A percentile compares a stretch with the other conserved stretches of the same genome.
phyloP scores from a whole-genome alignment of 805 yeast genomes.

The Diddensiella transvaalensis region DNA sequence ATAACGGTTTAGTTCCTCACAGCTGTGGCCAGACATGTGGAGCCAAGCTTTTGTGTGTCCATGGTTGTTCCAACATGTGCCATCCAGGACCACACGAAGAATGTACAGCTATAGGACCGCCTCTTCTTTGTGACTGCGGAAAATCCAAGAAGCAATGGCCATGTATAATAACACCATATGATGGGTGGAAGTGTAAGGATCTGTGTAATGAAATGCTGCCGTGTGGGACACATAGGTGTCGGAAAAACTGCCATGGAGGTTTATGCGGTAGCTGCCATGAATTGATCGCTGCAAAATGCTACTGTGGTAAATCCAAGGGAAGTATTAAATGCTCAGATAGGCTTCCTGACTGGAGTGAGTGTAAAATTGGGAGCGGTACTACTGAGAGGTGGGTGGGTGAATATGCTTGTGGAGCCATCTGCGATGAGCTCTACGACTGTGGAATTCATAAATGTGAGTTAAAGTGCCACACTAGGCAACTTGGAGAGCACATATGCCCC shows the following conservation, averaged over 20 bases:
- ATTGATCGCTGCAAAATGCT: constrained; percentile 51
- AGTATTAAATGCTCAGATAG: constrained; percentile 20
- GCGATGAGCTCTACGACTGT: constrained; percentile 58
- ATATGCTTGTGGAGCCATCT: constrained; percentile 44
- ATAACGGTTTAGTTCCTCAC: constrained; percentile 59
- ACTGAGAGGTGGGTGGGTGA: constrained; percentile 46
- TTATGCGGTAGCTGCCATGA: constrained; percentile 72
- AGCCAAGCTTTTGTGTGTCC: constrained; percentile 51
- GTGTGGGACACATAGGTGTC: constrained; percentile 68
- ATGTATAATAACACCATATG: constrained; percentile 68
- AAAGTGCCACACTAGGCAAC: constrained; percentile 52
- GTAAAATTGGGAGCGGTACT: neutral
- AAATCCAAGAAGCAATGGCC: constrained; percentile 59
- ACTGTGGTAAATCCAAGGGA: constrained; percentile 59
- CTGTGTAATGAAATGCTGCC: constrained; percentile 62
- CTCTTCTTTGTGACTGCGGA: constrained; percentile 72
- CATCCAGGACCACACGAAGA: constrained; percentile 87
- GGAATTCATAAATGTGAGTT: constrained; percentile 50
- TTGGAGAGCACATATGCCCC: constrained; percentile 50
- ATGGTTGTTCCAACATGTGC: constrained; percentile 69
- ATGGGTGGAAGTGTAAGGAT: constrained; percentile 66
- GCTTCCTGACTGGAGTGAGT: constrained; percentile 17
- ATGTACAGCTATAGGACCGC: constrained; percentile 78
- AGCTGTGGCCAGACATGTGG: constrained; percentile 87
- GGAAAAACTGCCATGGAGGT: constrained; percentile 67